phyloP scores from a whole-genome alignment of 2,329 filamentous ascomycete genomes.

The Talaromyces islandicus region DNA sequence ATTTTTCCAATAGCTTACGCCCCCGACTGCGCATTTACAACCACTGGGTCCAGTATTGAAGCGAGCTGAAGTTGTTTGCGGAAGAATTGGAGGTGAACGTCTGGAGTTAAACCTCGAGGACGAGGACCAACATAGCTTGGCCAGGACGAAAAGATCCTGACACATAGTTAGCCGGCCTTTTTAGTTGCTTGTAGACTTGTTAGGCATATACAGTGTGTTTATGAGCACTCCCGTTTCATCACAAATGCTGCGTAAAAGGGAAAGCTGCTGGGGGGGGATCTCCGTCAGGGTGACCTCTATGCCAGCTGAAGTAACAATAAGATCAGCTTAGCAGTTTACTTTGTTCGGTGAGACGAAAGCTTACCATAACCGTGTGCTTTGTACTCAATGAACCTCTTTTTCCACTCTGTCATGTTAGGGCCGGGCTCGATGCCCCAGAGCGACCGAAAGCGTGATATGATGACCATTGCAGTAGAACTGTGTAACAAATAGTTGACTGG shows the following conservation, averaged over 20 bases:
- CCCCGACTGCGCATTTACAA: neutral
- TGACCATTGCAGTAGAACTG: neutral
- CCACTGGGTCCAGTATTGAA: neutral
- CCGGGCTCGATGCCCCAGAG: constrained; percentile 18
- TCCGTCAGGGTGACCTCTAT: constrained; percentile 15
- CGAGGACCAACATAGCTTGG: no score
- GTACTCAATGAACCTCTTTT: constrained; percentile 14
- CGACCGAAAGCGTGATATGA: constrained; percentile 15
- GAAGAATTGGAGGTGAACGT: neutral
- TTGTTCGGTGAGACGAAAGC: neutral
- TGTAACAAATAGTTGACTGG: no score
- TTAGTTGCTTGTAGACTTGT: no score
- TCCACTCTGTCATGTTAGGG: constrained; percentile 15
- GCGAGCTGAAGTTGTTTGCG: neutral
- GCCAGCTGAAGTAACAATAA: constrained; percentile 8
- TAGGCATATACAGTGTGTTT: no score
- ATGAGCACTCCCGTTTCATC: no score
- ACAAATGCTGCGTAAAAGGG: no score
- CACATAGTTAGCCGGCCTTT: no score
- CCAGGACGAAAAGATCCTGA: no score
- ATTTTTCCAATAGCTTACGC: neutral
- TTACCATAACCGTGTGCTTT: constrained; percentile 19
- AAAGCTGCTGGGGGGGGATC: no score
- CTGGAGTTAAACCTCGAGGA: neutral
- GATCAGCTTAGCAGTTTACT: no score